phyloP scores from a whole-genome alignment of 2,329 filamentous ascomycete species.

The Arthrobotrys sinensis region DNA sequence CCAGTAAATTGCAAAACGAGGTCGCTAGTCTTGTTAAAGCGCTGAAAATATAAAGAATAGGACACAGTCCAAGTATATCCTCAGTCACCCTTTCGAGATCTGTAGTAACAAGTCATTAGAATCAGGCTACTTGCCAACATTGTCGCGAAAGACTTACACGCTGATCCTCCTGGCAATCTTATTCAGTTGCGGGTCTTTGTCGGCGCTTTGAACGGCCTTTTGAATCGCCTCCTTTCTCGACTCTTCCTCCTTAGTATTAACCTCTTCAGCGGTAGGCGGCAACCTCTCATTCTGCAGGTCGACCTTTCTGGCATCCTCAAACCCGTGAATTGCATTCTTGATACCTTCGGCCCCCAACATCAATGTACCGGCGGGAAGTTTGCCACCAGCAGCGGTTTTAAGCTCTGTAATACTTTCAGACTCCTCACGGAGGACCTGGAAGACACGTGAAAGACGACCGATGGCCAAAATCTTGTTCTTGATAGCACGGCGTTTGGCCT shows the following conservation, averaged over 20 bases:
- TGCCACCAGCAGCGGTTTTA: slow-evolving; percentile 94
- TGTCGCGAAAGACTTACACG: slow-evolving; percentile 79
- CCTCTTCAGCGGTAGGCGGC: slow-evolving; percentile 92
- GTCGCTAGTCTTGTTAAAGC: slow-evolving; percentile 36
- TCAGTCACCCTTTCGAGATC: slow-evolving; percentile 59
- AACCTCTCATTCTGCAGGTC: slow-evolving; percentile 96
- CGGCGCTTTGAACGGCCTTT: slow-evolving; percentile 87
- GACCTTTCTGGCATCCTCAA: slow-evolving; percentile 96
- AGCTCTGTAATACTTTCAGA: slow-evolving; percentile 96
- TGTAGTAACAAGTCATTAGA: slow-evolving; percentile 22
- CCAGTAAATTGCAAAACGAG: slow-evolving; percentile 27
- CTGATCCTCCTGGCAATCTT: slow-evolving; percentile 91
- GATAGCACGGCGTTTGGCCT: slow-evolving; percentile 95
- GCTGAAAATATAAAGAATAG: slow-evolving; percentile 22
- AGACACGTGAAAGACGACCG: slow-evolving; percentile 93
- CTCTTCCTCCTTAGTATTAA: slow-evolving; percentile 84
- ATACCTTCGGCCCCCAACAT: slow-evolving; percentile 99
- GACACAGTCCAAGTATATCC: slow-evolving; percentile 22
- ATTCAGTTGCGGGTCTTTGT: slow-evolving; percentile 90
- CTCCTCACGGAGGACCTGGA: slow-evolving; percentile 97
- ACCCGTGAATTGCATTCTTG: slow-evolving; percentile 96
- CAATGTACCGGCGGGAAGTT: slow-evolving; percentile 92
- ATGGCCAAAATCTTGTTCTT: slow-evolving; percentile 99
- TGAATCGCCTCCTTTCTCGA: slow-evolving; percentile 86
- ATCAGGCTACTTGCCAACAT: background rate